Evolutionary conservation across 495 filamentous ascomycete species (phyloP).

Genomic region (Pseudoneurospora amorphoporcata): DNA sequence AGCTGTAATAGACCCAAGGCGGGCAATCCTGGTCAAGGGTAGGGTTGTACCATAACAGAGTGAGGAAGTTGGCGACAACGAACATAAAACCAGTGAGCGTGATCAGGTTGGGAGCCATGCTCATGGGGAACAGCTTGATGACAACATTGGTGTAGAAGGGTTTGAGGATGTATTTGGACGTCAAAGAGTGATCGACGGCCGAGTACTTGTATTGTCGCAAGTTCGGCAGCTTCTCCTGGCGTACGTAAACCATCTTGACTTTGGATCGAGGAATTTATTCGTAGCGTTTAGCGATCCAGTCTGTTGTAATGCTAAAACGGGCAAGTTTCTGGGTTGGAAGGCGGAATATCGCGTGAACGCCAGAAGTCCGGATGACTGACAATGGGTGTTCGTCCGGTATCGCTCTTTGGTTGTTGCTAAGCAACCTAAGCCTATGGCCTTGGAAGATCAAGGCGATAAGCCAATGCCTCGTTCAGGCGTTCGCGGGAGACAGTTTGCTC

Average conservation of each 20-base stretch:
- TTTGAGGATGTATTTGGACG: slow-evolving; percentile 87
- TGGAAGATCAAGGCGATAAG: not conserved
- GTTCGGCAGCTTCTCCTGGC: slow-evolving; percentile 79
- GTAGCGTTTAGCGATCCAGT: not conserved
- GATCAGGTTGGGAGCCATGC: slow-evolving; percentile 81
- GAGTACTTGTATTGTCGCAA: slow-evolving; percentile 89
- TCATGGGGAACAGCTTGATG: slow-evolving; percentile 88
- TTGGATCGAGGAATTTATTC: not conserved
- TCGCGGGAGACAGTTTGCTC: not conserved
- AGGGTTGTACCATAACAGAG: slow-evolving; percentile 94
- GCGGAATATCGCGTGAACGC: not conserved
- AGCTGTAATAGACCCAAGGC: slow-evolving; percentile 85
- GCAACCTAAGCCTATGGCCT: not conserved
- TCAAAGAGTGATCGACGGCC: slow-evolving; percentile 75
- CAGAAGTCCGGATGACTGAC: not conserved
- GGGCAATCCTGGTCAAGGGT: slow-evolving; percentile 88
- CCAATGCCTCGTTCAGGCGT: not conserved
- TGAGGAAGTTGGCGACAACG: slow-evolving; percentile 83
- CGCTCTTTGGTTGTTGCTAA: not conserved
- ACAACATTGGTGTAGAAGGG: slow-evolving; percentile 94
- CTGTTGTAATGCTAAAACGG: not conserved
- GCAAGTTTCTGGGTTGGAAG: not conserved
- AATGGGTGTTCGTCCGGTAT: not conserved
- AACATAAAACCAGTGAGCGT: slow-evolving; percentile 88
- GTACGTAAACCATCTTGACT: slow-evolving; percentile 67